phyloP scores from a whole-genome alignment of 75 land plant genomes.

The Cryptomeria japonica region DNA sequence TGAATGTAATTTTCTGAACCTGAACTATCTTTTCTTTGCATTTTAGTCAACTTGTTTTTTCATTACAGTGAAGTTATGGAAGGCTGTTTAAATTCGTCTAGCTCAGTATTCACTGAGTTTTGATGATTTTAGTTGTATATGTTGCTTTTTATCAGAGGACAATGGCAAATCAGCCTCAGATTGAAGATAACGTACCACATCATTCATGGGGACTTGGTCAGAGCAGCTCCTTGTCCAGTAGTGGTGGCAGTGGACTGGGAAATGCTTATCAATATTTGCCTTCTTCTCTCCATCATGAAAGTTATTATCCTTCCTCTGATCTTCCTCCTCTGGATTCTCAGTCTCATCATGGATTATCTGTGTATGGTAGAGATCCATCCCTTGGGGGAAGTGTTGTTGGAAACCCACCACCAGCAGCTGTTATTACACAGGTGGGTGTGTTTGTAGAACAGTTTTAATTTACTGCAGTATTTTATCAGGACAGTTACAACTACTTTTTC shows the following conservation, averaged over 20 bases:
- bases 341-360: constrained; percentile 71
- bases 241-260: constrained; percentile 47
- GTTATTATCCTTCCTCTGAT: constrained; percentile 68
- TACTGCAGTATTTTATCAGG: not conserved
- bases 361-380: constrained; percentile 76
- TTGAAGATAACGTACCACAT: constrained; percentile 52
- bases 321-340: constrained; percentile 53
- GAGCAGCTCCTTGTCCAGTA: constrained; percentile 30
- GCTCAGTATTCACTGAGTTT: not conserved
- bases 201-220: constrained; percentile 62
- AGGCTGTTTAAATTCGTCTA: not conserved
- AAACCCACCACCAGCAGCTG: constrained; percentile 45
- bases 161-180: constrained; percentile 20
- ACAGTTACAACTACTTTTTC: not conserved
- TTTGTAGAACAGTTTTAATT: not conserved
- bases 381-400: constrained; percentile 29
- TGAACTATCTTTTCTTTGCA: not conserved
- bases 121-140: not conserved
- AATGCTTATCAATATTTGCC: constrained; percentile 52
- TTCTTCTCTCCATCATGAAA: constrained; percentile 47
- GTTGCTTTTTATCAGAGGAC: constrained; percentile 2
- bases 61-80: not conserved
- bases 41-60: not conserved
- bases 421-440: constrained; percentile 60
- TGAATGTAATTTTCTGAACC: constrained; percentile 42